phyloP scores from a whole-genome alignment of 257 asterid species.

The Jacaranda copaia region DNA sequence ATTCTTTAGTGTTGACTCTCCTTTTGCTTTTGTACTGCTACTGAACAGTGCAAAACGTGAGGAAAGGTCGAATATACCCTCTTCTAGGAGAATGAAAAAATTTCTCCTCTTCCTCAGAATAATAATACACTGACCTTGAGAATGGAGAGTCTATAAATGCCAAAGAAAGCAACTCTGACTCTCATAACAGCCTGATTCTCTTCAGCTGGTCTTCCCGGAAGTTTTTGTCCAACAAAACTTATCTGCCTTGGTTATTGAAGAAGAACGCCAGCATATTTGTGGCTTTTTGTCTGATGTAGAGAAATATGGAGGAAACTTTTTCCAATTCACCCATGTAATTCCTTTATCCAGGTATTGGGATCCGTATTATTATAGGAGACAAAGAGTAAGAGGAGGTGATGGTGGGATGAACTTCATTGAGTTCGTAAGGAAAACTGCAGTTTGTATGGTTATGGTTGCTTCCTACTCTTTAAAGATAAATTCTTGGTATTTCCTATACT shows the following conservation, averaged over 20 bases:
- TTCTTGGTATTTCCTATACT: not conserved
- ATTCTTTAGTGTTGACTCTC: not conserved
- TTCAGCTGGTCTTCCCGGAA: conserved; percentile 8
- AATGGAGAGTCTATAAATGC: no score
- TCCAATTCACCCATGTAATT: no score
- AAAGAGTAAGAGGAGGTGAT: conserved; percentile 46
- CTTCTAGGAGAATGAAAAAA: no score
- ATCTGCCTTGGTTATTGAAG: conserved; percentile 36
- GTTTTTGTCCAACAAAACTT: conserved; percentile 3
- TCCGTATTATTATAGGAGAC: no score
- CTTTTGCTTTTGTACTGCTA: not conserved
- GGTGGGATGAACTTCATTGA: conserved; percentile 91
- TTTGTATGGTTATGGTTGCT: conserved; percentile 32
- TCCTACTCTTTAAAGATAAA: conserved; percentile 10
- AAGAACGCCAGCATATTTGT: conserved; percentile 20
- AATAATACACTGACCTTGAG: no score
- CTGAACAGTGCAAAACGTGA: conserved; percentile 2
- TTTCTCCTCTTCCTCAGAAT: no score
- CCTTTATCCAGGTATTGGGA: no score
- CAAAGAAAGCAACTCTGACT: no score
- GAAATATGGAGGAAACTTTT: no score
- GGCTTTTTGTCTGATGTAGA: not conserved
- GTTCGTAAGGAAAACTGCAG: conserved; percentile 61
- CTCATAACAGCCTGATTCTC: conserved; percentile 1
- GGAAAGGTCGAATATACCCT: not conserved